A percentile compares a stretch with the other conserved stretches of the same genome.
phyloP scores from a whole-genome alignment of 345 rosid species.

The Microcos paniculata region DNA sequence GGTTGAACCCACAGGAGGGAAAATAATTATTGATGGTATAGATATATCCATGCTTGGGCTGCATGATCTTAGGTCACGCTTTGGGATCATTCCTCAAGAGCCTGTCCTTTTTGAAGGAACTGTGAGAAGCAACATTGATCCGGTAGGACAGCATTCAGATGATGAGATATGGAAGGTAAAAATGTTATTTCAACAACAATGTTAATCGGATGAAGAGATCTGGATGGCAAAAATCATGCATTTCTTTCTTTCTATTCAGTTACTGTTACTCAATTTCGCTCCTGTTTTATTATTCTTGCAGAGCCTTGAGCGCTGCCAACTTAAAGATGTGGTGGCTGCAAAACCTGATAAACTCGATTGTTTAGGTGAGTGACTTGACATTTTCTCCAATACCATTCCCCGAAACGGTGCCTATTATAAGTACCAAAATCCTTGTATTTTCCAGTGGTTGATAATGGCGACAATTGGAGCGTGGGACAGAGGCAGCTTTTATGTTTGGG shows the following conservation, averaged over 20 bases:
- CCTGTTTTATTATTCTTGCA: constrained; percentile 17
- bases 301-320: constrained; percentile 94
- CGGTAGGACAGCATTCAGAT: constrained; percentile 69
- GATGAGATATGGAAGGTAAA: constrained; percentile 92
- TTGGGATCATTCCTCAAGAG: constrained; percentile 96
- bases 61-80: constrained; percentile 90
- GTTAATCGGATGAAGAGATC: neutral
- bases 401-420: neutral
- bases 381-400: neutral
- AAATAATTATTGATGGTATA: constrained; percentile 77
- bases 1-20: constrained; percentile 87
- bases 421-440: neutral
- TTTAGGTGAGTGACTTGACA: constrained; percentile 38
- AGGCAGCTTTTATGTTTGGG: constrained; percentile 93
- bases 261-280: neutral
- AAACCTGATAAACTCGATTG: constrained; percentile 86
- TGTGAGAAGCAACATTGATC: constrained; percentile 89
- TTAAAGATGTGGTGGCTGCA: constrained; percentile 64
- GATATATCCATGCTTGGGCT: constrained; percentile 71
- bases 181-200: neutral
- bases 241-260: neutral
- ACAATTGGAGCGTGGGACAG: constrained; percentile 98
- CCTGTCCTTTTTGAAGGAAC: constrained; percentile 98
- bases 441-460: constrained; percentile 90
- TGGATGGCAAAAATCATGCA: neutral